These are phyloP conservation scores for Taiozyma sp. DNA, from an alignment of 1,139 yeast species.

Conservation along the genomic window DNA sequence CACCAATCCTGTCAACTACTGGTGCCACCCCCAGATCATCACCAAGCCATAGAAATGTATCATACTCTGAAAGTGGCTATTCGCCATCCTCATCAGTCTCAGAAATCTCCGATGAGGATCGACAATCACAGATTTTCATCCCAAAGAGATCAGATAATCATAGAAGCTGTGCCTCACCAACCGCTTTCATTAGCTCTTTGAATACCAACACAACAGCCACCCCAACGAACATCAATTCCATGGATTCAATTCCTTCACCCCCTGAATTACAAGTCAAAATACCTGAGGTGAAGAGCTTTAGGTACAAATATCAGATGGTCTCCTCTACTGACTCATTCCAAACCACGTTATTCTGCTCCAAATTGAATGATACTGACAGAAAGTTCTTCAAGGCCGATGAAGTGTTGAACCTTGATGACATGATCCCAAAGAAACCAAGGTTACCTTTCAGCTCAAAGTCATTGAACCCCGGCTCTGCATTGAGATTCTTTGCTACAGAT, in stretches of 20 bases:
- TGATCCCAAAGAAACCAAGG: conserved; percentile 14
- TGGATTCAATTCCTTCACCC: conserved; percentile 32
- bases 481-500: background rate
- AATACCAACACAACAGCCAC: background rate
- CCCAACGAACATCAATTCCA: conserved; percentile 5
- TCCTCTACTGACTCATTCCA: conserved; percentile 40
- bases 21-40: conserved; percentile 8
- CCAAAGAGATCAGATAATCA: background rate
- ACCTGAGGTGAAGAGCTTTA: conserved; percentile 43
- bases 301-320: conserved; percentile 42
- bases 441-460: conserved; percentile 11
- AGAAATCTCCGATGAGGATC: conserved; percentile 20
- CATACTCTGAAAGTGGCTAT: conserved; percentile 7
- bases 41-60: conserved; percentile 3
- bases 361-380: conserved; percentile 18
- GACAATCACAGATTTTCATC: background rate
- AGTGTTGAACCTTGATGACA: conserved; percentile 1
- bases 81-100: conserved; percentile 20
- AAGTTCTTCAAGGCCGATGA: conserved; percentile 7
- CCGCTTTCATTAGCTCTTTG: conserved; percentile 9
- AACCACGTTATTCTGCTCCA: conserved; percentile 25
- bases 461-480: background rate
- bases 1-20: conserved; percentile 1
- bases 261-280: conserved; percentile 41
- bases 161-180: conserved; percentile 12